A percentile compares a stretch with the other conserved stretches of the same genome.
Evolutionary conservation across 1,139 yeast species (phyloP).

Genomic region (Suhomyces bribrorum): DNA sequence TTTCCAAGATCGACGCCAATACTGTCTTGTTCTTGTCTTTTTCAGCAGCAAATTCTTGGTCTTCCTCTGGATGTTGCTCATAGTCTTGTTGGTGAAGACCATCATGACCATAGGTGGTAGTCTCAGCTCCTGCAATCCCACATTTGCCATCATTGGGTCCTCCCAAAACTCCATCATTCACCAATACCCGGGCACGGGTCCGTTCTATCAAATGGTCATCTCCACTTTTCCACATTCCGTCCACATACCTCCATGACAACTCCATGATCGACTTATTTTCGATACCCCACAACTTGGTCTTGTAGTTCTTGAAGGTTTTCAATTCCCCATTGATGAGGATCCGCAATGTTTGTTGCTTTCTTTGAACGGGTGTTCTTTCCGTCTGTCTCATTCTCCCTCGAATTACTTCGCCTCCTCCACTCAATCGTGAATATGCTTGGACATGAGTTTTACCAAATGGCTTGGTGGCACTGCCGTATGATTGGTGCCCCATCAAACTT

Average conservation of each 20-base stretch:
- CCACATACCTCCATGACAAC: slow-evolving; percentile 59
- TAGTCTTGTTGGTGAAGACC: slow-evolving; percentile 27
- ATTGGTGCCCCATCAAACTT: slow-evolving; percentile 33
- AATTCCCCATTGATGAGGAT: slow-evolving; percentile 62
- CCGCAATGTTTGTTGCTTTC: slow-evolving; percentile 61
- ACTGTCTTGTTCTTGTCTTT: slow-evolving; percentile 42
- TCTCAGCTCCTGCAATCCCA: slow-evolving; percentile 26
- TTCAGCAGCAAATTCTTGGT: slow-evolving; percentile 25
- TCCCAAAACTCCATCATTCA: slow-evolving; percentile 7
- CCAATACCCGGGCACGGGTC: slow-evolving; percentile 16
- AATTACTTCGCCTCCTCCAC: slow-evolving; percentile 51
- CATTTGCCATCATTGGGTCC: slow-evolving; percentile 19
- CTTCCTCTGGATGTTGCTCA: slow-evolving; percentile 25
- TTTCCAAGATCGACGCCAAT: slow-evolving; percentile 52
- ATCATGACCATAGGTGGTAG: slow-evolving; percentile 21
- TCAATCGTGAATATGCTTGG: slow-evolving; percentile 22
- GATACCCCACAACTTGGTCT: slow-evolving; percentile 88
- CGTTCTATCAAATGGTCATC: slow-evolving; percentile 77
- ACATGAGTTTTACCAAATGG: slow-evolving; percentile 18
- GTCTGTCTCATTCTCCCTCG: slow-evolving; percentile 64
- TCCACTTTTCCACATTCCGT: slow-evolving; percentile 83
- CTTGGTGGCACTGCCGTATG: slow-evolving; percentile 34
- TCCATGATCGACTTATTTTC: slow-evolving; percentile 65
- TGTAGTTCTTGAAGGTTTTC: slow-evolving; percentile 58
- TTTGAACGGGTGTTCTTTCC: slow-evolving; percentile 49